Base-by-base conservation (phyloP, 164 flowering plant genomes). In the Vitis riparia region DNA sequence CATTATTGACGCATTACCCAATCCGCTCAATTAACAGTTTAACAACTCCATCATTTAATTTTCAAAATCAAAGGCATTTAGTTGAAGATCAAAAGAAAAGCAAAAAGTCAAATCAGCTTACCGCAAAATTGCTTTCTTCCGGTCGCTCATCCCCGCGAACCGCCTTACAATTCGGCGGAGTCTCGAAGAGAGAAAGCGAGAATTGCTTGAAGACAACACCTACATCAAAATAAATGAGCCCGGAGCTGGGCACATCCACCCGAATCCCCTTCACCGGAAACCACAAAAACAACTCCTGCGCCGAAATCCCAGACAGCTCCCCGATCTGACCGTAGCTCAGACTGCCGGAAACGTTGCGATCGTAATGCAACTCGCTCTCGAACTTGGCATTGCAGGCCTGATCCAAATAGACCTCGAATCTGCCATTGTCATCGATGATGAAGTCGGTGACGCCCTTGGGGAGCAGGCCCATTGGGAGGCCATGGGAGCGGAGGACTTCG, bases 251-350 rank as follows among this genome's bases (percentile, higher is more conserved):
- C 15, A 80, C 73, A 68, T 84, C 87, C n/a, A 88, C 88, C 6
- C 80, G 73, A 5, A 88, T 84, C 0, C 77, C 77, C 65, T 76
- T 81, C 15, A 88, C 89, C 3, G 87, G 87, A 17, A 88, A 77
- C 91, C 91, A 88, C 15, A 88, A 71, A 51, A 88, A 88, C 29
- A 88, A 82, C 74, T 88, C 92, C 81, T 84, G 83, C 27, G 86
- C 84, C 9, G 87, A 65, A 3, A 88, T 65, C 3, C 92, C 92
- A 9, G 84, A 73, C 58, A 88, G 62, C 6, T 80, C 71, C 37
- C 66, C 83, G 66, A 88, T 80, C 74, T 68, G 71, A 10, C 87
- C 88, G 72, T 62, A 79, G 19, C 73, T 51, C 9, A 88, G 51
- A n/a, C 59, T 57, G 10, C 87, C 89, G 9, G 83, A 67, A 62